A percentile compares a stretch with the other conserved stretches of the same genome.
Evolutionary conservation across 768 basidiomycete genomes (phyloP).

Genomic region (Termitomyces sp.): DNA sequence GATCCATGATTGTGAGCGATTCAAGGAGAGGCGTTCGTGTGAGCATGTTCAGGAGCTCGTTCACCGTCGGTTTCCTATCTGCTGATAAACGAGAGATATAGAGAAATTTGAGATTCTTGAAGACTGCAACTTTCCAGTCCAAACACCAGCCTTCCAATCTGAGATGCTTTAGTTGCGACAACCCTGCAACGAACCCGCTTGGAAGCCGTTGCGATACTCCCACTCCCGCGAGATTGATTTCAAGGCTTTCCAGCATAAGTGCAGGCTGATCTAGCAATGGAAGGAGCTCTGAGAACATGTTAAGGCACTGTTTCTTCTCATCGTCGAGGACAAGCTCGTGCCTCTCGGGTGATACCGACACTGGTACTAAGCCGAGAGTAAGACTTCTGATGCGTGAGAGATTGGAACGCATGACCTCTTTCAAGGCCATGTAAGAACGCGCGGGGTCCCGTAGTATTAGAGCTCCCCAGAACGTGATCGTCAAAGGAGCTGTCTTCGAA

Average conservation of each 20-base stretch:
- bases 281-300: neutral
- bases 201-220: neutral
- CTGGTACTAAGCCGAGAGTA: neutral
- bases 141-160: neutral
- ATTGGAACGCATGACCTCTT: neutral
- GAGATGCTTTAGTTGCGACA: neutral
- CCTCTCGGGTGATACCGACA: neutral
- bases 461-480: neutral
- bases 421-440: neutral
- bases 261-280: neutral
- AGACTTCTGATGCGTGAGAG: neutral
- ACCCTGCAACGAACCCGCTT: neutral
- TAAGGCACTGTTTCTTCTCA: neutral
- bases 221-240: neutral
- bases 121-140: neutral
- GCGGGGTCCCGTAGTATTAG: neutral
- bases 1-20: neutral
- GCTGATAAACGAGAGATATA: neutral
- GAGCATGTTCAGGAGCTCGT: neutral
- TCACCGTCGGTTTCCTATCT: neutral
- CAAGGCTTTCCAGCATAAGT: neutral
- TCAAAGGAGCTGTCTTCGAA: conserved; percentile 6
- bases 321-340: neutral
- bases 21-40: neutral
- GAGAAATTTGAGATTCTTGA: neutral